Conservation (phyloP, 495 filamentous ascomycete genomes). For the Annulohypoxylon maeteangense region DNA sequence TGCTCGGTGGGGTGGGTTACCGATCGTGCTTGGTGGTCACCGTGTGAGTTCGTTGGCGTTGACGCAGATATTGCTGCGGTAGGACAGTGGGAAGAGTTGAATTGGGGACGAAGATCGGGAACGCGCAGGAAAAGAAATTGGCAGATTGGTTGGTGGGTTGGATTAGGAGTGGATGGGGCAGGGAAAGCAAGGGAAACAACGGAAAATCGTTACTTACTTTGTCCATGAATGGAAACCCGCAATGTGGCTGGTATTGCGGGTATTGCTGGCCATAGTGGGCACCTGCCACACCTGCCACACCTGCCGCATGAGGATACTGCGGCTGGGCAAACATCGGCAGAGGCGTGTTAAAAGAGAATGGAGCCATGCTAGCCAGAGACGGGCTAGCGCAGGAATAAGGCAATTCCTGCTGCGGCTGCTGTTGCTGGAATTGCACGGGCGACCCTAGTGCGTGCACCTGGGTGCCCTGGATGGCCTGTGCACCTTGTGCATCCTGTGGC, state of each 20-base stretch:
- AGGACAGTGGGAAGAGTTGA: conserved; percentile 39
- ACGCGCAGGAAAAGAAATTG: conserved; percentile 28
- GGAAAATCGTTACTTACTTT: conserved; percentile 4
- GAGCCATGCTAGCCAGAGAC: not conserved
- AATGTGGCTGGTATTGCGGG: not conserved
- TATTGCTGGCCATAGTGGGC: not conserved
- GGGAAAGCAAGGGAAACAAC: not conserved
- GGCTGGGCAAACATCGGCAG: not conserved
- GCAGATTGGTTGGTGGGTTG: conserved; percentile 17
- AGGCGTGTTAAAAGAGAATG: not conserved
- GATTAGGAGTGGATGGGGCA: not conserved
- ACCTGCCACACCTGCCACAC: not conserved
- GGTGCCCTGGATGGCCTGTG: too few species aligned
- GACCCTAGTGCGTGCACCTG: not conserved
- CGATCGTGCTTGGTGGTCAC: conserved; percentile 28
- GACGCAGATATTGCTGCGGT: conserved; percentile 25
- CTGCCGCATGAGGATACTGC: not conserved
- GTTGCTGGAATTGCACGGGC: not conserved
- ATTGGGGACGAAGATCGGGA: conserved; percentile 32
- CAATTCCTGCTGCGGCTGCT: not conserved
- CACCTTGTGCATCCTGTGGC: not conserved
- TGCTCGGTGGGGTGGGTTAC: conserved; percentile 29
- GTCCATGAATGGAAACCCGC: too few species aligned
- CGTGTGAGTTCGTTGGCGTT: conserved; percentile 36
- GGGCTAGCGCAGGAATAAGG: not conserved